Conservation (phyloP, 257 asterid genomes). For the Ballota nigra region DNA sequence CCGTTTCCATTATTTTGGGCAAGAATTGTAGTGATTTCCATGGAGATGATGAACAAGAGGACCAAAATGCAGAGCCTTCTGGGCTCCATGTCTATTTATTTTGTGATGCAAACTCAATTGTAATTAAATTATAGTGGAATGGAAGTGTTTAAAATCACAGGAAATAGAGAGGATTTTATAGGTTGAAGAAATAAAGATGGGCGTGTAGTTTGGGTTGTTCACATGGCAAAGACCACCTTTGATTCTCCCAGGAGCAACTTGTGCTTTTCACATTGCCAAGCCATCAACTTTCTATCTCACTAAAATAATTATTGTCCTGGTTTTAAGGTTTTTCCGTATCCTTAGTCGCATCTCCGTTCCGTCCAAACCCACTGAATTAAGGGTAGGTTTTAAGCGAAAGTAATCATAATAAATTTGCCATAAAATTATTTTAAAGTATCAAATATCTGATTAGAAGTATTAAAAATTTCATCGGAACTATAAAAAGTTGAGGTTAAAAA, state of each 20-base stretch:
- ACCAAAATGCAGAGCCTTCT: slow-evolving; percentile 33
- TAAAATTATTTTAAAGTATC: too few species aligned
- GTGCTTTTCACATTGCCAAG: slow-evolving; percentile 24
- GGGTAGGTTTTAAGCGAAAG: too few species aligned
- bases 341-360: too few species aligned
- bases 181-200: not conserved
- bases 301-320: too few species aligned
- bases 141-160: too few species aligned
- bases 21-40: slow-evolving; percentile 38
- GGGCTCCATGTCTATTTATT: slow-evolving; percentile 31
- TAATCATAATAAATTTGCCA: too few species aligned
- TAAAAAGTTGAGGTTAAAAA: too few species aligned
- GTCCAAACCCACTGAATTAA: too few species aligned
- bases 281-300: not conserved
- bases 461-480: too few species aligned
- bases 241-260: slow-evolving; percentile 8
- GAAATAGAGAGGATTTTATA: slow-evolving; percentile 18
- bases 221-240: slow-evolving; percentile 4
- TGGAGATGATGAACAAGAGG: slow-evolving; percentile 39
- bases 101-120: too few species aligned
- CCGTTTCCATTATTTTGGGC: slow-evolving; percentile 37
- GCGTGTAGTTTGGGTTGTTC: slow-evolving; percentile 33
- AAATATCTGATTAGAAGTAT: too few species aligned
- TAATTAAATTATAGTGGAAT: not conserved
- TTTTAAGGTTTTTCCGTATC: too few species aligned